Base-by-base conservation (phyloP, 2,329 filamentous ascomycete species). In the Aspergillus niger region DNA sequence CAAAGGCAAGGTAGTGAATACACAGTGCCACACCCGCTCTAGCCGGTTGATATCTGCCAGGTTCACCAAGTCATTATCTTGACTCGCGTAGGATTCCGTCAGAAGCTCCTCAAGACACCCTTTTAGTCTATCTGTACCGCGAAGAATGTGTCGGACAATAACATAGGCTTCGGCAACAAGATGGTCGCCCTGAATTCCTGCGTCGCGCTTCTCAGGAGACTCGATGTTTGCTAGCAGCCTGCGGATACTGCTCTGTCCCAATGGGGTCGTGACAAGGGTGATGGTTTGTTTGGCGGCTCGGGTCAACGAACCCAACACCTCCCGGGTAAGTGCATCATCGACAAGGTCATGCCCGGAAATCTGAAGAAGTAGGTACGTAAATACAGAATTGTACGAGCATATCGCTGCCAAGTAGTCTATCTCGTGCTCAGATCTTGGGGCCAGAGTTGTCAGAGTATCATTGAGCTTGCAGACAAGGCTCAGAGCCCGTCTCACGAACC, bases 1-100 rank as follows among this genome's bases (percentile, higher is more conserved):
- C 15, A 84, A 76, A 2, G 86, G 85, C 11, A 87, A 74, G 1
- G 84, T 65, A 1, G 77, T 79, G 65, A 86, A 85, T 1, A 85
- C 43, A n/a, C 75, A 74, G 41, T 67, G 69, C 79, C 79, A 81
- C 22, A 63, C 65, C 39, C 60, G 65, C 62, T 81, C 79, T 7
- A 80, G 55, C 28, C 55, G 60, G 3, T 53, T 58, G 20, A 80
- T 61, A 47, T 77, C 66, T 36, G 60, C 63, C 5, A 59, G 41
- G 10, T 44, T 77, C 74, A 75, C 78, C 80, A 13, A 73, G 62
- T 48, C 69, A 64, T 56, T 82, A 74, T 15, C 79, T 72, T 54
- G 65, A 44, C 60, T 26, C 32, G 76, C 73, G 63, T 69, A 75
- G 30, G 72, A 66, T 38, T 78, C 77, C 7, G 67, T 55, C 10